Conservation (phyloP, 2,329 filamentous ascomycete genomes). For the Sporothrix pseudoabietina region DNA sequence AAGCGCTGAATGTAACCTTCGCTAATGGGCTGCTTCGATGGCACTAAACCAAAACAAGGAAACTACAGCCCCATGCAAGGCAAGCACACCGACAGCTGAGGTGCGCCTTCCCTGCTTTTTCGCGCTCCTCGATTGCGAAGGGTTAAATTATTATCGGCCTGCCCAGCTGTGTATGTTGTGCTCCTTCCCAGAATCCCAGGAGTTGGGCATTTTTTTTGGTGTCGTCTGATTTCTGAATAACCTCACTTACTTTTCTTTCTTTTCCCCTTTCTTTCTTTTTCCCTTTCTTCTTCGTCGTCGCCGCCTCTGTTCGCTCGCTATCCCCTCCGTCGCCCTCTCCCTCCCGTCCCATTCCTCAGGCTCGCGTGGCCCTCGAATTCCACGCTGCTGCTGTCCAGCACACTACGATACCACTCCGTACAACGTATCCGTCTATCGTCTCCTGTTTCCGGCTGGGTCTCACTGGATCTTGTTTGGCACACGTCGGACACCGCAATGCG, state of each 20-base stretch:
- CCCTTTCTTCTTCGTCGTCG: neutral
- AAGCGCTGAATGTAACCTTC: conserved; percentile 29
- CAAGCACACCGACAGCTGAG: conserved; percentile 32
- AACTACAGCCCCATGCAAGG: conserved; percentile 28
- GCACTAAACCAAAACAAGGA: conserved; percentile 32
- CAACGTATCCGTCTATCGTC: neutral
- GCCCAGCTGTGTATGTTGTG: neutral
- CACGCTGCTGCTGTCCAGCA: conserved; percentile 6
- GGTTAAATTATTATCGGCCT: conserved; percentile 12
- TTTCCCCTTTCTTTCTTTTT: neutral
- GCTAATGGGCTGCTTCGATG: conserved; percentile 20
- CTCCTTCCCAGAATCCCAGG: conserved; percentile 17
- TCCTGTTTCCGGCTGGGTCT: conserved; percentile 30
- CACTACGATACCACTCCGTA: neutral
- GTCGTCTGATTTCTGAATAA: conserved; percentile 26
- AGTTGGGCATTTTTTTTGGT: conserved; percentile 2
- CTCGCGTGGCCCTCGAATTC: conserved; percentile 21
- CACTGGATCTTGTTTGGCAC: conserved; percentile 20
- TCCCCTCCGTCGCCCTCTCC: neutral
- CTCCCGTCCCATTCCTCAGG: neutral
- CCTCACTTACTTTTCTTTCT: conserved; percentile 18
- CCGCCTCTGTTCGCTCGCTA: neutral
- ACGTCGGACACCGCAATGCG: conserved; percentile 28
- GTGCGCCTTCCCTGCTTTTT: conserved; percentile 33
- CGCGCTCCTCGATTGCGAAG: neutral